Evolutionary conservation across 2,329 filamentous ascomycete species (phyloP).

Genomic region (Diplodia scrobiculata): DNA sequence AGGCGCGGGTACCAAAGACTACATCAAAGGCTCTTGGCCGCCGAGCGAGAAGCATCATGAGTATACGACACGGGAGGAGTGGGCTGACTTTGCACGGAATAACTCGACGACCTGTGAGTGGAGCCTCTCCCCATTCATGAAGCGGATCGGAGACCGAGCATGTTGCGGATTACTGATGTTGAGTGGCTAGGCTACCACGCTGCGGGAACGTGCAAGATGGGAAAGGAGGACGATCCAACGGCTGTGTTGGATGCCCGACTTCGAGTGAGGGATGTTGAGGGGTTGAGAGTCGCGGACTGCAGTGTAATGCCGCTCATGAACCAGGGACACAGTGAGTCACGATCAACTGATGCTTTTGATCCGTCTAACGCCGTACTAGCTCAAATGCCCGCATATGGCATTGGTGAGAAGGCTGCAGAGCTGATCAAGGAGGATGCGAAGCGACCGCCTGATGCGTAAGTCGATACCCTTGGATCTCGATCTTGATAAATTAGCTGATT

Average conservation of each 20-base stretch:
- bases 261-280: conserved; percentile 4
- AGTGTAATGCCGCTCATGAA: conserved; percentile 37
- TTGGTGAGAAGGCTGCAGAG: conserved; percentile 41
- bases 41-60: conserved; percentile 57
- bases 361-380: conserved; percentile 28
- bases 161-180: neutral
- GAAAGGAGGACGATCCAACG: conserved; percentile 11
- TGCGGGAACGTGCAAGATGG: conserved; percentile 27
- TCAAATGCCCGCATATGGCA: conserved; percentile 43
- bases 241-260: conserved; percentile 11
- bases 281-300: conserved; percentile 39
- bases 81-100: conserved; percentile 60
- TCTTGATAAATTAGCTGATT: neutral
- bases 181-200: conserved; percentile 7
- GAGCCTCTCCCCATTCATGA: neutral
- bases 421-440: conserved; percentile 39
- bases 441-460: neutral
- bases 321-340: conserved; percentile 36
- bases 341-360: neutral
- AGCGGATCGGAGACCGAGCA: neutral
- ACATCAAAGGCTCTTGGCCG: conserved; percentile 36
- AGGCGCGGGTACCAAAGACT: conserved; percentile 59
- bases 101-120: conserved; percentile 37
- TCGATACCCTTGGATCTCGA: neutral
- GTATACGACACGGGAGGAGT: conserved; percentile 59